phyloP scores from a whole-genome alignment of 805 yeast genomes.

The Suhomyces sp. region DNA sequence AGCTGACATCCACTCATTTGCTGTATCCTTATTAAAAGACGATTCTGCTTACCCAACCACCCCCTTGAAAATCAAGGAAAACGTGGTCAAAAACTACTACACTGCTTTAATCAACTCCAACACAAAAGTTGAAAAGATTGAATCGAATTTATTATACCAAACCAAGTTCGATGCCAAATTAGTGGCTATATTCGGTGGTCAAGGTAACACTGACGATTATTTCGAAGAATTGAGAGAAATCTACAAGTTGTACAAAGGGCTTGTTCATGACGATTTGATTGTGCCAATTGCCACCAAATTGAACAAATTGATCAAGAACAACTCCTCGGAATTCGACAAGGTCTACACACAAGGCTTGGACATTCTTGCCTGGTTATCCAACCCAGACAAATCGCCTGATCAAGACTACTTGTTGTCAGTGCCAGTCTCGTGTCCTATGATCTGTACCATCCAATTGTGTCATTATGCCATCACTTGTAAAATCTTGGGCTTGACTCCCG shows the following conservation, averaged over 20 bases:
- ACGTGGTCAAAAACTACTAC: constrained; percentile 75
- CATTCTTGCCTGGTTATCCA: constrained; percentile 79
- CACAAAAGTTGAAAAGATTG: constrained; percentile 19
- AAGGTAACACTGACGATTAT: constrained; percentile 97
- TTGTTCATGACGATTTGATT: constrained; percentile 65
- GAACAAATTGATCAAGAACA: constrained; percentile 63
- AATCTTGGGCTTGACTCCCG: constrained; percentile 83
- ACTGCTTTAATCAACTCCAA: constrained; percentile 31
- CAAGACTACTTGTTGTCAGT: constrained; percentile 83
- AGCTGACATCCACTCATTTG: constrained; percentile 84
- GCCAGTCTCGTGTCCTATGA: constrained; percentile 95
- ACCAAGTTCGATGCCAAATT: constrained; percentile 58
- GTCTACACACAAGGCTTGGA: constrained; percentile 93
- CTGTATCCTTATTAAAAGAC: constrained; percentile 59
- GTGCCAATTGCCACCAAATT: constrained; percentile 66
- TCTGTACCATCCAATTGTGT: constrained; percentile 91
- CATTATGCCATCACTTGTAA: constrained; percentile 88
- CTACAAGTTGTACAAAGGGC: constrained; percentile 70
- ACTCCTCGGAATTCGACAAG: constrained; percentile 57
- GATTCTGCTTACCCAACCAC: constrained; percentile 58
- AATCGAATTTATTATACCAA: constrained; percentile 58
- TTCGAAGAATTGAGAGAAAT: constrained; percentile 92
- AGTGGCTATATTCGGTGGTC: constrained; percentile 95
- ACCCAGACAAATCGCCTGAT: constrained; percentile 85
- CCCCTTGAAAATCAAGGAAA: constrained; percentile 59